phyloP scores from a whole-genome alignment of 2,329 filamentous ascomycete species.

The Alternaria consortialis region DNA sequence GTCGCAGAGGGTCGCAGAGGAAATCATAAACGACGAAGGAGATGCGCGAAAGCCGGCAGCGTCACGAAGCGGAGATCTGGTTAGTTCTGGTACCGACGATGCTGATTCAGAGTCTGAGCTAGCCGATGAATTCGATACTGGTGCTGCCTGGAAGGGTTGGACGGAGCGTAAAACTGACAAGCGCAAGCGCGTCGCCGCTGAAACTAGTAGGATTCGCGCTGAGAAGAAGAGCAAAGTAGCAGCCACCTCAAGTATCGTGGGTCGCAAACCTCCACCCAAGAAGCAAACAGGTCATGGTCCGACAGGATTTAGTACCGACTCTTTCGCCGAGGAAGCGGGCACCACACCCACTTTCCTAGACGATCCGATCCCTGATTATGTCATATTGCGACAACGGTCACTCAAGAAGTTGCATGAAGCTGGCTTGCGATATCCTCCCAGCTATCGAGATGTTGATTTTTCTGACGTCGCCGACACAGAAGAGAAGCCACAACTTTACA shows the following conservation, averaged over 20 bases:
- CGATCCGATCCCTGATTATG: constrained; percentile 59
- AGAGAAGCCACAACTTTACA: constrained; percentile 75
- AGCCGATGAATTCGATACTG: constrained; percentile 61
- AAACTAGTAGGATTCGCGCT: constrained; percentile 60
- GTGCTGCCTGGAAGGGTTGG: constrained; percentile 69
- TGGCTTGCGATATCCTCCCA: constrained; percentile 79
- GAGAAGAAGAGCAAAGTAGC: constrained; percentile 58
- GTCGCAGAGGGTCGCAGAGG: constrained; percentile 24
- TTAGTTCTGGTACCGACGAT: constrained; percentile 21
- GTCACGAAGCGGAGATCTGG: background rate
- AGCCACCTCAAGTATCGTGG: constrained; percentile 54
- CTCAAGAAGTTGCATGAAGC: constrained; percentile 76
- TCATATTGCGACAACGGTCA: constrained; percentile 66
- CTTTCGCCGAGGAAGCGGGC: constrained; percentile 51
- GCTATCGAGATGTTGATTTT: constrained; percentile 78
- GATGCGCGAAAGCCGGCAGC: background rate
- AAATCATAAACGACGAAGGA: background rate
- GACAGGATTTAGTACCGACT: constrained; percentile 32
- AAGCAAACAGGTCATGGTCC: constrained; percentile 18
- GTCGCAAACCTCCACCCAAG: constrained; percentile 41
- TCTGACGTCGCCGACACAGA: constrained; percentile 70
- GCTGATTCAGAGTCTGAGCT: constrained; percentile 32
- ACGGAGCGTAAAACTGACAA: constrained; percentile 67
- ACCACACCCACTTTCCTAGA: constrained; percentile 66
- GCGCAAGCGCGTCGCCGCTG: constrained; percentile 61